Percentiles rank a stretch among this genome's conserved stretches.
phyloP scores from a whole-genome alignment of 2,329 filamentous ascomycete species.

The Calonectria hongkongensis region DNA sequence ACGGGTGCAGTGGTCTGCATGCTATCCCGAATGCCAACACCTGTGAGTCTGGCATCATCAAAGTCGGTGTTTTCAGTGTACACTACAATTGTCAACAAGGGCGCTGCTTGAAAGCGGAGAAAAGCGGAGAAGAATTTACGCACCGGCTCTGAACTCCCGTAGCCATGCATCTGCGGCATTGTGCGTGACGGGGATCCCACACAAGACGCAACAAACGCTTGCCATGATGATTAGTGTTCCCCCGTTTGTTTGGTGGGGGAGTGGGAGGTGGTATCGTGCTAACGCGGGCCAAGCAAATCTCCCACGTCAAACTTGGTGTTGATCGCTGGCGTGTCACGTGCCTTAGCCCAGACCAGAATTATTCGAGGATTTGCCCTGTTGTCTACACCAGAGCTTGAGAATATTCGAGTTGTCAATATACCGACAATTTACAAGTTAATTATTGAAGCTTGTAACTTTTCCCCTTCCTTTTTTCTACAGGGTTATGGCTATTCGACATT shows the following conservation, averaged over 20 bases:
- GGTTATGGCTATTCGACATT: too few relatives aligned
- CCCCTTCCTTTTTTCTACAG: too few relatives aligned
- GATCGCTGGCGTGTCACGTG: constrained; percentile 6
- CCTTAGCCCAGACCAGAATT: neutral
- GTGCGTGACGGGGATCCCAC: constrained; percentile 3
- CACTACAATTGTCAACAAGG: neutral
- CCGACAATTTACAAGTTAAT: too few relatives aligned
- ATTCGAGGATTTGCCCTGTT: neutral
- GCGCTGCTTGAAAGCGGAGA: neutral
- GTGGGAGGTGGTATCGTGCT: neutral
- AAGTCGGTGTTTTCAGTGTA: constrained; percentile 19
- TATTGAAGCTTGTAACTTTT: too few relatives aligned
- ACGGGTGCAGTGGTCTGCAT: neutral
- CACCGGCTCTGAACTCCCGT: constrained; percentile 5
- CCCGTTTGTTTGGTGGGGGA: neutral
- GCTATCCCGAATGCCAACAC: neutral
- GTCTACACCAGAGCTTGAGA: too few relatives aligned
- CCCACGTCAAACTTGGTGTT: neutral
- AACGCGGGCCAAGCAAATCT: neutral
- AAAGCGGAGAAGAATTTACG: constrained; percentile 5
- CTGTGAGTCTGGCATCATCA: constrained; percentile 3
- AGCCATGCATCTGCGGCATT: constrained; percentile 3
- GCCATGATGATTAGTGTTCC: neutral
- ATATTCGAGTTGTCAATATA: too few relatives aligned
- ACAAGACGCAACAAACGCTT: neutral